phyloP scores from a whole-genome alignment of 2,329 filamentous ascomycete genomes.

The Xylaria arbuscula region DNA sequence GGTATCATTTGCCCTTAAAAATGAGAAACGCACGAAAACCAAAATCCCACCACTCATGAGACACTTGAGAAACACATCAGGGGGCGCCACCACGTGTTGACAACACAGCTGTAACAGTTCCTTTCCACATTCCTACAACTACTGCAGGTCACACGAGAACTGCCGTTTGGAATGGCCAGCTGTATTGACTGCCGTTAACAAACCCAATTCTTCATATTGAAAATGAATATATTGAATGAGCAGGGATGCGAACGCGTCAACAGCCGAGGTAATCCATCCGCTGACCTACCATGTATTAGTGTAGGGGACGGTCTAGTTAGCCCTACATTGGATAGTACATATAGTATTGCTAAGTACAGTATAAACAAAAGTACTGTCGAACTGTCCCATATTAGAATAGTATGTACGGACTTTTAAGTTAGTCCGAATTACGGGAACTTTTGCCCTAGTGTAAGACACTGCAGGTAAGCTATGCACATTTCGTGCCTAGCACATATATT shows the following conservation, averaged over 20 bases:
- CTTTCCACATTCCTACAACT: not conserved
- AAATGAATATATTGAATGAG: slow-evolving; percentile 15
- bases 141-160: not conserved
- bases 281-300: not conserved
- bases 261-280: not conserved
- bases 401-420: not conserved
- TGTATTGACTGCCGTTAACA: not conserved
- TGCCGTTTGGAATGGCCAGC: not conserved
- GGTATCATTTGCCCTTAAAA: slow-evolving; percentile 16
- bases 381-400: not conserved
- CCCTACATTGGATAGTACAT: too few relatives aligned
- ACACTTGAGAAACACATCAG: slow-evolving; percentile 37
- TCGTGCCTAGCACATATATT: not conserved
- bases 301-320: too few relatives aligned
- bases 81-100: slow-evolving; percentile 33
- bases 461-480: not conserved
- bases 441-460: slow-evolving; percentile 17
- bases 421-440: slow-evolving; percentile 22
- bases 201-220: not conserved
- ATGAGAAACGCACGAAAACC: not conserved
- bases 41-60: slow-evolving; percentile 21
- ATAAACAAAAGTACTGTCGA: too few relatives aligned
- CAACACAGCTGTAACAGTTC: slow-evolving; percentile 2
- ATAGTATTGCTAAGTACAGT: too few relatives aligned
- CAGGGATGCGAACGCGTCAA: slow-evolving; percentile 5